A percentile compares a stretch with the other conserved stretches of the same genome.
phyloP scores from a whole-genome alignment of 805 yeast genomes.

The Phaffomyces thermotolerans region DNA sequence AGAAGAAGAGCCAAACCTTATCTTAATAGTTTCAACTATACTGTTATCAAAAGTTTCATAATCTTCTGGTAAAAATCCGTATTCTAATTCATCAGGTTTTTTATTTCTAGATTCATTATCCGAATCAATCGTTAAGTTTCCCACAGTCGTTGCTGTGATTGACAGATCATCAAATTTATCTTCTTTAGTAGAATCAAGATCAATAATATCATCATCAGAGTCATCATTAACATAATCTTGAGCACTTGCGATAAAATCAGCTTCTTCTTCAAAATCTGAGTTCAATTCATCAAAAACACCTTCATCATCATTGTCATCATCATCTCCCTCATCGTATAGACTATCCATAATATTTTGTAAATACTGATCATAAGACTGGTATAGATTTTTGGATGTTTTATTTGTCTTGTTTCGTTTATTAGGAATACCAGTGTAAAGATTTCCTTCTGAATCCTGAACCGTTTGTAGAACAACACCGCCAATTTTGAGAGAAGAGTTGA shows the following conservation, averaged over 20 bases:
- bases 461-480: too few species aligned
- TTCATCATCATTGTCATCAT: constrained; percentile 15
- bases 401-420: constrained; percentile 8
- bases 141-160: not conserved
- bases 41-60: constrained; percentile 48
- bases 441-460: constrained; percentile 5
- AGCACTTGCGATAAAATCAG: constrained; percentile 17
- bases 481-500: too few species aligned
- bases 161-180: constrained; percentile 3
- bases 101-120: constrained; percentile 1
- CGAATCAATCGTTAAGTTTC: constrained; percentile 6
- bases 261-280: constrained; percentile 22
- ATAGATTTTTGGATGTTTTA: constrained; percentile 16
- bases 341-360: constrained; percentile 33
- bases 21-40: constrained; percentile 40
- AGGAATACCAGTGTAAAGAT: constrained; percentile 9
- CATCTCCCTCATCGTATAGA: constrained; percentile 18
- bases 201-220: constrained; percentile 13
- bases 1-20: constrained; percentile 38
- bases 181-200: constrained; percentile 5
- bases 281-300: constrained; percentile 21
- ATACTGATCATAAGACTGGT: constrained; percentile 31
- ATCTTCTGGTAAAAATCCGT: constrained; percentile 62
- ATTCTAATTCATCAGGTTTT: constrained; percentile 37
- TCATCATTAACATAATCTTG: constrained; percentile 9